Evolutionary conservation across 306 rosid genomes (phyloP).

Genomic region (Dryas octopetala): DNA sequence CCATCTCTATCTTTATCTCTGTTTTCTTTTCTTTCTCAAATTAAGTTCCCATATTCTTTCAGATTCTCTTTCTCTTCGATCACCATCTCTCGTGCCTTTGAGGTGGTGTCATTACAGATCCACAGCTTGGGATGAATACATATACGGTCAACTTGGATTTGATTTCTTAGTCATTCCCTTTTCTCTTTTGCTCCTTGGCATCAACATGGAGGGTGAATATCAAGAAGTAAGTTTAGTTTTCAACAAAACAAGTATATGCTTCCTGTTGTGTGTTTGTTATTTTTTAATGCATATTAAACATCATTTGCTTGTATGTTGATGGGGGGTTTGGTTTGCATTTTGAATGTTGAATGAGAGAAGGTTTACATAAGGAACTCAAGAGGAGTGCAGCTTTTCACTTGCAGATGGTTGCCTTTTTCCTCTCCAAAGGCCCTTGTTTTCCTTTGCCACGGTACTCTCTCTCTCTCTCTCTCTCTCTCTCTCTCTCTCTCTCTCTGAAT

Average conservation of each 20-base stretch:
- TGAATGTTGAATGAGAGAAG: slow-evolving; percentile 35
- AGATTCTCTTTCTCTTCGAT: not conserved
- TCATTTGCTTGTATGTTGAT: not conserved
- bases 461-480: not conserved
- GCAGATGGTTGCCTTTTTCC: slow-evolving; percentile 75
- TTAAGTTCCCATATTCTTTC: not conserved
- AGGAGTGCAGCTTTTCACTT: slow-evolving; percentile 69
- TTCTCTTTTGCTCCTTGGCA: not conserved
- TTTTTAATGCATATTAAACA: not conserved
- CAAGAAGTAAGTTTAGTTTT: slow-evolving; percentile 41
- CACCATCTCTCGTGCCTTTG: not conserved
- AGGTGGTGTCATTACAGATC: not conserved
- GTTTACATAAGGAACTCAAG: slow-evolving; percentile 57
- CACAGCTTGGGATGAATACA: not conserved
- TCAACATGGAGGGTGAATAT: slow-evolving; percentile 53
- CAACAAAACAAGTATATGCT: not conserved
- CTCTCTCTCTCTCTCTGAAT: not conserved
- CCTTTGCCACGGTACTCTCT: slow-evolving; percentile 74
- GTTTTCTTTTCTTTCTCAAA: too few relatives aligned
- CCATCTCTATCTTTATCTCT: too few relatives aligned
- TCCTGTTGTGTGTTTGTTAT: not conserved
- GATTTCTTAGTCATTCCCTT: not conserved
- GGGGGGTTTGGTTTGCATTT: not conserved
- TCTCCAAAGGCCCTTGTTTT: slow-evolving; percentile 75
- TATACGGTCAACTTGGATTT: not conserved